A percentile compares a stretch with the other conserved stretches of the same genome.
phyloP scores from a whole-genome alignment of 2,329 filamentous ascomycete species.

The Fusarium longipes region DNA sequence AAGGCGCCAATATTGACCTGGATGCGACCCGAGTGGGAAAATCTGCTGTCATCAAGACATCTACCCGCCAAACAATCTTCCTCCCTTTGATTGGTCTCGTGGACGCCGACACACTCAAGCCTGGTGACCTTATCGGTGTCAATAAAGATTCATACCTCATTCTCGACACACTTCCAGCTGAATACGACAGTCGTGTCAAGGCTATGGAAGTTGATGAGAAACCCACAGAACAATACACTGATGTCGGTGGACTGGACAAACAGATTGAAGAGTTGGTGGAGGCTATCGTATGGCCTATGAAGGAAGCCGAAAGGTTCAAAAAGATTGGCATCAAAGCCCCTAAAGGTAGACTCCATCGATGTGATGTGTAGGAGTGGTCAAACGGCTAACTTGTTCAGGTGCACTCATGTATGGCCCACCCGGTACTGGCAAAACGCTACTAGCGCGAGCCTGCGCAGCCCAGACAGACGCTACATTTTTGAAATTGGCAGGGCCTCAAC shows the following conservation, averaged over 20 bases:
- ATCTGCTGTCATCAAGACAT: constrained; percentile 99
- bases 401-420: constrained; percentile 98
- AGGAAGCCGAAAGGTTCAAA: constrained; percentile 98
- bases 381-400: constrained; percentile 89
- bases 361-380: constrained; percentile 62
- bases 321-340: constrained; percentile 99
- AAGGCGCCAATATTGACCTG: constrained; percentile 98
- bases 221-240: constrained; percentile 98
- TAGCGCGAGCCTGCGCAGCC: constrained; percentile 94
- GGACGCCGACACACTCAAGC: constrained; percentile 93
- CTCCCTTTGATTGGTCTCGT: constrained; percentile 96
- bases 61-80: constrained; percentile 98
- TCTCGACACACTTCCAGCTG: constrained; percentile 93
- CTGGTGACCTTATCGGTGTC: constrained; percentile 95
- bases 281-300: constrained; percentile 99
- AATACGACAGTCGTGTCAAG: constrained; percentile 99
- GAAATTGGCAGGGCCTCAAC: constrained; percentile 95
- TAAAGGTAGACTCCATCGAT: constrained; percentile 73
- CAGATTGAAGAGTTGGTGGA: constrained; percentile 99
- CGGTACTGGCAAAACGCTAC: constrained; percentile 89
- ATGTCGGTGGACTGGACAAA: constrained; percentile 97
- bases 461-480: constrained; percentile 99
- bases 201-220: constrained; percentile 99
- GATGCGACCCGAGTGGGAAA: constrained; percentile 97
- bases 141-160: constrained; percentile 99